Evolutionary conservation across 2,329 filamentous ascomycete species (phyloP).

Genomic region (Colletotrichum brevisporum): DNA sequence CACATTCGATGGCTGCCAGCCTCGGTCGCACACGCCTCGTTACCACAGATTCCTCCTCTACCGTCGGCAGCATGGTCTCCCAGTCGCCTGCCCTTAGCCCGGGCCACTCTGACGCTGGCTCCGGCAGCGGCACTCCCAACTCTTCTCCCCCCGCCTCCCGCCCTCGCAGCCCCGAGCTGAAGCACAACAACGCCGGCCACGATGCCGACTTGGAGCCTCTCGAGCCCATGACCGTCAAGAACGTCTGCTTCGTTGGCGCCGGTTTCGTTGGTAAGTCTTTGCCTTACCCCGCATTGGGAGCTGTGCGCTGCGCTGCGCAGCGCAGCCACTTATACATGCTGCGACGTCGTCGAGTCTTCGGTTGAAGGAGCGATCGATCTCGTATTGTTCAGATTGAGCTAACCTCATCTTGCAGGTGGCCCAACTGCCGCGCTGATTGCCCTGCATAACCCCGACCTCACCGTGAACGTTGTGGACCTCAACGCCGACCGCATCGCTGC

Average conservation of each 20-base stretch:
- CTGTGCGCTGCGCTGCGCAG: neutral
- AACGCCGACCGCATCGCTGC: constrained; percentile 75
- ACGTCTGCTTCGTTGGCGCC: constrained; percentile 81
- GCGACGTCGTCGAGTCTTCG: neutral
- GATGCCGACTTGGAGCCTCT: constrained; percentile 32
- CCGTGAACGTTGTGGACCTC: constrained; percentile 82
- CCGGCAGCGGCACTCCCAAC: constrained; percentile 39
- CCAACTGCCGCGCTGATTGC: constrained; percentile 83
- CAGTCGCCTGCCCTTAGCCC: constrained; percentile 33
- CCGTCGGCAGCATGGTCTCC: constrained; percentile 37
- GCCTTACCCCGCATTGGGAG: neutral
- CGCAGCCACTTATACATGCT: neutral
- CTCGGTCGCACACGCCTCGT: constrained; percentile 24
- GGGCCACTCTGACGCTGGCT: constrained; percentile 40
- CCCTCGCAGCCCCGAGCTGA: constrained; percentile 39
- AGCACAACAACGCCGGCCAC: constrained; percentile 5
- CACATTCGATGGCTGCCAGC: constrained; percentile 35
- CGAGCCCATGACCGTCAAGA: constrained; percentile 49
- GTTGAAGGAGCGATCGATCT: constrained; percentile 1
- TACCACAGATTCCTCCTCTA: constrained; percentile 35
- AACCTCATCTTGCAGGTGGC: constrained; percentile 65
- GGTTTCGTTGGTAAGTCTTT: constrained; percentile 79
- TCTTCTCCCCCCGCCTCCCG: constrained; percentile 41
- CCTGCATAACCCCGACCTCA: constrained; percentile 78
- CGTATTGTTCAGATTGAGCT: constrained; percentile 17